Conservation (phyloP, 2,329 filamentous ascomycete species). For the Fusarium irregulare region DNA sequence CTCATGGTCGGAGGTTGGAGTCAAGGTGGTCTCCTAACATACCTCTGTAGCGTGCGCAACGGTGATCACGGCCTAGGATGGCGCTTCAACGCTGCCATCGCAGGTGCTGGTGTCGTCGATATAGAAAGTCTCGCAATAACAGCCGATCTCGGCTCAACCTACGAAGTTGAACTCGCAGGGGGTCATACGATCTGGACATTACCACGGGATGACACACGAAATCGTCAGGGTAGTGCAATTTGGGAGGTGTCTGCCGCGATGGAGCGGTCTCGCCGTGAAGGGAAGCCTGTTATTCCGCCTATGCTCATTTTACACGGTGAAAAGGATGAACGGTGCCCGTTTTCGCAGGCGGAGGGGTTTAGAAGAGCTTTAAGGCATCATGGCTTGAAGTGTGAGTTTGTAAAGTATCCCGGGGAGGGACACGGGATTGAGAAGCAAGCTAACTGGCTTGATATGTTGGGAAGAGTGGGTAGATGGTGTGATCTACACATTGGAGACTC, state of each 20-base stretch:
- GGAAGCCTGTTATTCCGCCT: conserved; percentile 10
- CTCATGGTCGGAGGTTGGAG: conserved; percentile 53
- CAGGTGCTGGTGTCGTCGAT: conserved; percentile 53
- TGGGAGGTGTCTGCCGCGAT: conserved; percentile 25
- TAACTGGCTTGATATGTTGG: conserved; percentile 35
- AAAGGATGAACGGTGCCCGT: conserved; percentile 28
- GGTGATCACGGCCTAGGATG: conserved; percentile 49
- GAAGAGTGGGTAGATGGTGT: conserved; percentile 27
- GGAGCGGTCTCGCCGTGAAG: neutral
- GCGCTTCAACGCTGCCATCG: conserved; percentile 51
- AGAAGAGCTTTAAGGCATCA: conserved; percentile 18
- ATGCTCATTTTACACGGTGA: conserved; percentile 34
- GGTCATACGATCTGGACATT: conserved; percentile 24
- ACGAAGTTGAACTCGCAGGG: conserved; percentile 20
- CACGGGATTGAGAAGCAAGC: conserved; percentile 19
- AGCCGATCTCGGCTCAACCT: conserved; percentile 32
- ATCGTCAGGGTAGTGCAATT: conserved; percentile 28
- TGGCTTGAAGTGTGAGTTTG: conserved; percentile 22
- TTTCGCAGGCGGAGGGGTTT: conserved; percentile 21
- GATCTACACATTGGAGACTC: conserved; percentile 15
- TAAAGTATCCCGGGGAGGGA: conserved; percentile 17
- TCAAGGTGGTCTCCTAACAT: conserved; percentile 54
- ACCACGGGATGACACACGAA: conserved; percentile 6
- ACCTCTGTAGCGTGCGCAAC: conserved; percentile 52
- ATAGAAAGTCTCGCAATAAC: conserved; percentile 52